A percentile compares a stretch with the other conserved stretches of the same genome.
phyloP scores from a whole-genome alignment of 768 basidiomycete species.

The Tylopilus rubrobrunneus region DNA sequence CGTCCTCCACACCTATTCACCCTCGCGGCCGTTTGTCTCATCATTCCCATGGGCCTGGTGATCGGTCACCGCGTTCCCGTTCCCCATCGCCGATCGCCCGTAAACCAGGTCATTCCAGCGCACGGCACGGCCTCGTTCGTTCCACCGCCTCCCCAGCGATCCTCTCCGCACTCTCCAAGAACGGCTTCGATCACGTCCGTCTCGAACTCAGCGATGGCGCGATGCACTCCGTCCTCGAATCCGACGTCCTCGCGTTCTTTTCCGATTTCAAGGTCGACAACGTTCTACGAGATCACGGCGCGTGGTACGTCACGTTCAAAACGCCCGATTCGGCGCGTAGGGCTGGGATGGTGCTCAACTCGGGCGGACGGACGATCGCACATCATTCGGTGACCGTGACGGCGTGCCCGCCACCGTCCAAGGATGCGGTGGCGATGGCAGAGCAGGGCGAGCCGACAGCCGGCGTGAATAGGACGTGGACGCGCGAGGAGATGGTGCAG shows the following conservation, averaged over 20 bases:
- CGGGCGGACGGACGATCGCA: constrained; percentile 48
- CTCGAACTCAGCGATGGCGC: constrained; percentile 47
- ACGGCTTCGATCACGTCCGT: constrained; percentile 63
- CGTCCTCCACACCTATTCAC: constrained; percentile 34
- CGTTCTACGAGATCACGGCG: constrained; percentile 65
- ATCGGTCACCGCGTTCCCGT: constrained; percentile 25
- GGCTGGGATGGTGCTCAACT: constrained; percentile 61
- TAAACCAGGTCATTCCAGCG: constrained; percentile 33
- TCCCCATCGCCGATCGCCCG: constrained; percentile 43
- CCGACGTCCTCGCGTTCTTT: constrained; percentile 67
- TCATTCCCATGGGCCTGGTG: constrained; percentile 12
- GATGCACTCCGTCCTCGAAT: constrained; percentile 53
- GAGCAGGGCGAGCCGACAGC: constrained; percentile 26
- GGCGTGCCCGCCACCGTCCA: constrained; percentile 36
- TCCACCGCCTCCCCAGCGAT: constrained; percentile 18
- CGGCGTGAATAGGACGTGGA: constrained; percentile 45
- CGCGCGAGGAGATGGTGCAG: constrained; percentile 48
- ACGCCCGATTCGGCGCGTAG: constrained; percentile 59
- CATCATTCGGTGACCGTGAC: constrained; percentile 58
- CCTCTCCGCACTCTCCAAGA: constrained; percentile 49
- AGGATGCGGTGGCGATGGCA: constrained; percentile 31
- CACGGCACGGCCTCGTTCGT: constrained; percentile 21
- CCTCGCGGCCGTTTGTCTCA: constrained; percentile 27
- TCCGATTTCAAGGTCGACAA: constrained; percentile 67
- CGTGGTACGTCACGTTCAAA: constrained; percentile 81